Base-by-base conservation (phyloP, 2,329 filamentous ascomycete species). In the Ophiostoma pallidulum region DNA sequence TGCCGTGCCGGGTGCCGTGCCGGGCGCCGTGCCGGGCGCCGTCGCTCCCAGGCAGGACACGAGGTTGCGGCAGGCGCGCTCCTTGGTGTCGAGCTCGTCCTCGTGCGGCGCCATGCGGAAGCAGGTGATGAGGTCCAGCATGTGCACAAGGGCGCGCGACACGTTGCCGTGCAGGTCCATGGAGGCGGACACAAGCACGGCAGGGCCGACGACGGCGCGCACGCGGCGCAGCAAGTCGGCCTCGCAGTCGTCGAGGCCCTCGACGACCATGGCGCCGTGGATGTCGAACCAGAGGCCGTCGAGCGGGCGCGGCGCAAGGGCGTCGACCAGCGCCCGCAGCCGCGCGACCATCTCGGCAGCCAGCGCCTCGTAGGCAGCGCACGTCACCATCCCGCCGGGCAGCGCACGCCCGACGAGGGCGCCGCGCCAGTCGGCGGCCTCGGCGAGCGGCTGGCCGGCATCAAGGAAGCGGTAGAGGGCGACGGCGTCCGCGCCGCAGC, bases 161-260 rank as follows among this genome's bases (percentile, higher is more conserved):
- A 77, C 72, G 52, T 77, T 76, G 3, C 73, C 73, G 54, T 77
- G 73, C 16, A 77, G 60, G 54, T 77, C 73, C 73, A 76, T 76
- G 0, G 71, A 74, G 0, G 73, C 70, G 2, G 72, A 75, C 6
- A 76, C 69, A 12, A 75, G 48, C 8, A 71, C 68, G 18, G 66
- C 56, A 0, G 65, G 58, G 0, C 73, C 73, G 18, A 74, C 64
- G 3, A 74, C 66, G 0, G 41, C 49, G 3, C 73, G 63, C 12
- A 74, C 65, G 0, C 71, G 68, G 12, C 58, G 57, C 18, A 76
- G 60, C 24, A 76, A 65, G 46, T 73, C 68, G 2, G 62, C 65
- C 49, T 77, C 73, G 1, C 58, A 59, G 53, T 77, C 73, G 32
- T 71, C 66, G 5, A 75, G 46, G 0, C 60, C 70, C 31, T 74